Evolutionary conservation across 371 early-diverging fungal genomes (phyloP), one percentile per base, ranked within the genome.

Genomic region (Nosema muscidifuracis): DNA sequence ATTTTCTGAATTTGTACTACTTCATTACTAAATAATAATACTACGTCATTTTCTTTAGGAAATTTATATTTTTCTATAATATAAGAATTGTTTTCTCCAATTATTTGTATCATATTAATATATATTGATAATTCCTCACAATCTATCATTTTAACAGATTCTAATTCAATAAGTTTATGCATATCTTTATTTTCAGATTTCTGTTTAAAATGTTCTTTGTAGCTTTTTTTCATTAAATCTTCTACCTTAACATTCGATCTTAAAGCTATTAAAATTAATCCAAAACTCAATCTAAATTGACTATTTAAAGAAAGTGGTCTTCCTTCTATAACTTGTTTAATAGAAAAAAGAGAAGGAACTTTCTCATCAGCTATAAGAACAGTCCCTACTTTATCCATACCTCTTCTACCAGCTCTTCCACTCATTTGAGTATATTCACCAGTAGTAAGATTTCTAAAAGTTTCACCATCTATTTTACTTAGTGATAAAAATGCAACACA

Each of bases 351-450:
- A 7, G 62, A 31, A 3, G 70, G 77, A 12, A 73, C 63, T 38
- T 77, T 75, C 50, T 76, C 76, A 30, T 87, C 86, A 3, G 89
- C 88, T 71, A 95, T 89, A 55, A 96, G 89, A 0, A 96, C 95
- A 36, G 90, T 86, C 33, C 98, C 98, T 1, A 91, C 91, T 10
- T 82, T 86, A 76, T 97, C 98, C 12, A 93, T 85, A 24, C 95
- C 95, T 85, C 97, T 89, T 75, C 98, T 88, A 64, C 98, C 98
- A 10, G 97, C 96, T 65, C 98, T 87, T 0, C 98, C 98, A 16
- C 92, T 90, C 98, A 97, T 97, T 86, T 97, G 98, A 0, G 92
- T 96, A 81, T 94, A 97, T 80, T 97, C 98, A 67, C 92, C 90
- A 86, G 56, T 34, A 42, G 83, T 53, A 84, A 87, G 26, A 92